Conservation (phyloP, 495 filamentous ascomycete genomes). For the Aspergillus mulundensis region DNA sequence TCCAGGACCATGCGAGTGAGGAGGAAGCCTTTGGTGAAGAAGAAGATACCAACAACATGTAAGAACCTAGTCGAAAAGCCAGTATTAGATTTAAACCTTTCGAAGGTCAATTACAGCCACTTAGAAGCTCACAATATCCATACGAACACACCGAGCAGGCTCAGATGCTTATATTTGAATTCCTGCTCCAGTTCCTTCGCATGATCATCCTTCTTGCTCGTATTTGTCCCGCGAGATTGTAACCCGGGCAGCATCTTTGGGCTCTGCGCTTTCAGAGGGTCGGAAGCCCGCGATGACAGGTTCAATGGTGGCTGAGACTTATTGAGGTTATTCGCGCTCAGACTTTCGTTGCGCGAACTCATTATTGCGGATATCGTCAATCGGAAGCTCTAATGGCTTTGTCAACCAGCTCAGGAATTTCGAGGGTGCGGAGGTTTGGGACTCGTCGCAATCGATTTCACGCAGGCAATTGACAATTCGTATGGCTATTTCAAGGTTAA, state of each 20-base stretch:
- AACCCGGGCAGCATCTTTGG: conserved; percentile 15
- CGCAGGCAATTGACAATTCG: neutral
- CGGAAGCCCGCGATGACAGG: conserved; percentile 5
- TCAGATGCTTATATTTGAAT: conserved; percentile 40
- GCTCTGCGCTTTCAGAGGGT: conserved; percentile 13
- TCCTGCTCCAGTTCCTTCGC: conserved; percentile 30
- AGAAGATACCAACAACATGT: conserved; percentile 76
- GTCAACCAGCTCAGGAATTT: conserved; percentile 3
- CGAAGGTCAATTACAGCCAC: neutral
- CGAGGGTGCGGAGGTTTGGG: neutral
- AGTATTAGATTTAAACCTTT: conserved; percentile 3
- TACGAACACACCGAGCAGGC: conserved; percentile 36
- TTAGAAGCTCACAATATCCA: conserved; percentile 41
- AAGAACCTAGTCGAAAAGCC: conserved; percentile 48
- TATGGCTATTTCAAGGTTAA: neutral
- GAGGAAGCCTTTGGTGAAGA: conserved; percentile 96
- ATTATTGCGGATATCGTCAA: conserved; percentile 13
- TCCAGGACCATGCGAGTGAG: conserved; percentile 88
- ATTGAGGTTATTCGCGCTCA: conserved; percentile 1
- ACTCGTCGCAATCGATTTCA: neutral
- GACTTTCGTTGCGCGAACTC: conserved; percentile 2
- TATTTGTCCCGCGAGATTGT: conserved; percentile 19
- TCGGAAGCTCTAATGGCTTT: neutral
- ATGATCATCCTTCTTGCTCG: conserved; percentile 21
- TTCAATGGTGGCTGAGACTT: neutral